Conservation (phyloP, 2,329 filamentous ascomycete genomes). For the Penicillium decumbens region DNA sequence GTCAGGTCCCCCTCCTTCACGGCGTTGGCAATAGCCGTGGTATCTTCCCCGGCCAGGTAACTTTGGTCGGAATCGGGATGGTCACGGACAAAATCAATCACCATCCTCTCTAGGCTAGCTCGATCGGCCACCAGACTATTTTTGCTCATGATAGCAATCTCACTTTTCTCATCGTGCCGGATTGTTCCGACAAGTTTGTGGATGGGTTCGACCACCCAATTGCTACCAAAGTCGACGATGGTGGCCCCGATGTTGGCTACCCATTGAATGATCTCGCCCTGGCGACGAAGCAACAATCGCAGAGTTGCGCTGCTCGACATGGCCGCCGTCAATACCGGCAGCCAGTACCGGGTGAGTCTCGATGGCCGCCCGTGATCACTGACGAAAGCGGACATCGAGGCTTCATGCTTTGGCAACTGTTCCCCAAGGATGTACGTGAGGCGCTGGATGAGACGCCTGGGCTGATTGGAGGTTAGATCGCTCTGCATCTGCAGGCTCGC, state of each 20-base stretch:
- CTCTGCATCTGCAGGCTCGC: slow-evolving; percentile 40
- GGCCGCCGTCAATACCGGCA: slow-evolving; percentile 66
- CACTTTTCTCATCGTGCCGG: slow-evolving; percentile 83
- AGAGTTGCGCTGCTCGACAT: slow-evolving; percentile 85
- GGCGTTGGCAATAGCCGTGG: slow-evolving; percentile 68
- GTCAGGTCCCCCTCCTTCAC: slow-evolving; percentile 91
- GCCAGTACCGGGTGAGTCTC: slow-evolving; percentile 76
- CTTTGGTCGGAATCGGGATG: slow-evolving; percentile 58
- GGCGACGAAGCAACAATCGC: slow-evolving; percentile 67
- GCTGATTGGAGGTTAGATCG: slow-evolving; percentile 34
- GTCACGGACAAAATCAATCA: slow-evolving; percentile 88
- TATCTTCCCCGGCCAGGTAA: slow-evolving; percentile 58
- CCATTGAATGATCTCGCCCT: slow-evolving; percentile 75
- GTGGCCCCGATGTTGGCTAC: slow-evolving; percentile 73
- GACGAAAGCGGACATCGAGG: slow-evolving; percentile 54
- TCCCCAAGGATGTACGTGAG: slow-evolving; percentile 58
- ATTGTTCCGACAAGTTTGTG: slow-evolving; percentile 85
- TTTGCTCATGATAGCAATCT: slow-evolving; percentile 94
- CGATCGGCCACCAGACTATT: slow-evolving; percentile 85
- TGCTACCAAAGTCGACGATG: slow-evolving; percentile 83
- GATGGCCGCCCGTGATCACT: slow-evolving; percentile 70
- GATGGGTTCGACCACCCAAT: slow-evolving; percentile 87
- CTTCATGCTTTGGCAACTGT: slow-evolving; percentile 64
- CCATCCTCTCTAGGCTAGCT: slow-evolving; percentile 93
- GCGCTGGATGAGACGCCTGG: slow-evolving; percentile 31